These are phyloP conservation scores for Stagonosporopsis cucurbitacearum DNA, from an alignment of 2,329 filamentous ascomycete species.

Conservation along the genomic window DNA sequence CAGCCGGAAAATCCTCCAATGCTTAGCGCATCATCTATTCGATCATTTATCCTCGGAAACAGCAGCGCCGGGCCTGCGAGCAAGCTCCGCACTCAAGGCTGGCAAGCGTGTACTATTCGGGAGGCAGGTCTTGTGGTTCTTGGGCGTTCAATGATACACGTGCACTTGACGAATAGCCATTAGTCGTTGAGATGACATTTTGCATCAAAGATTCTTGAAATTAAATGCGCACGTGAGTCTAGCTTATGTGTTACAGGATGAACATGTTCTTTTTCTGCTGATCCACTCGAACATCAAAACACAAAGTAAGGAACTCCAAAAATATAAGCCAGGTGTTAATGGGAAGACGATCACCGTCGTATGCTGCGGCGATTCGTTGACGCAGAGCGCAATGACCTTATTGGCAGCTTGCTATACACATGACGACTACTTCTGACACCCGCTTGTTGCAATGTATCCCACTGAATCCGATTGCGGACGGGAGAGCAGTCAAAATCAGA, in stretches of 20 bases:
- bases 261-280: not conserved
- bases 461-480: constrained; percentile 22
- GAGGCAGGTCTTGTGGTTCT: constrained; percentile 6
- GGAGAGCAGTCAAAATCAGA: constrained; percentile 19
- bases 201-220: not conserved
- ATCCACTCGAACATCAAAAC: not conserved
- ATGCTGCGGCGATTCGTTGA: constrained; percentile 25
- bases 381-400: not conserved
- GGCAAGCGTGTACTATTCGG: constrained; percentile 4
- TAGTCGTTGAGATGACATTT: not conserved
- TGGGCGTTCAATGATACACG: not conserved
- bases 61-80: not conserved
- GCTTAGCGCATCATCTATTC: constrained; percentile 1
- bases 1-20: constrained; percentile 1
- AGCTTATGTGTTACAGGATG: too few species aligned
- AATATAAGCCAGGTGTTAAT: not conserved
- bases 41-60: not conserved
- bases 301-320: not conserved
- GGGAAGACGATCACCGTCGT: constrained; percentile 20
- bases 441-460: constrained; percentile 24
- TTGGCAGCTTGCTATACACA: not conserved
- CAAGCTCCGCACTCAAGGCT: constrained; percentile 10
- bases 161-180: not conserved
- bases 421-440: constrained; percentile 37
- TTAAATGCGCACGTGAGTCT: not conserved